Evolutionary conservation across 768 basidiomycete species (phyloP).

Genomic region (Collybia mongolica): DNA sequence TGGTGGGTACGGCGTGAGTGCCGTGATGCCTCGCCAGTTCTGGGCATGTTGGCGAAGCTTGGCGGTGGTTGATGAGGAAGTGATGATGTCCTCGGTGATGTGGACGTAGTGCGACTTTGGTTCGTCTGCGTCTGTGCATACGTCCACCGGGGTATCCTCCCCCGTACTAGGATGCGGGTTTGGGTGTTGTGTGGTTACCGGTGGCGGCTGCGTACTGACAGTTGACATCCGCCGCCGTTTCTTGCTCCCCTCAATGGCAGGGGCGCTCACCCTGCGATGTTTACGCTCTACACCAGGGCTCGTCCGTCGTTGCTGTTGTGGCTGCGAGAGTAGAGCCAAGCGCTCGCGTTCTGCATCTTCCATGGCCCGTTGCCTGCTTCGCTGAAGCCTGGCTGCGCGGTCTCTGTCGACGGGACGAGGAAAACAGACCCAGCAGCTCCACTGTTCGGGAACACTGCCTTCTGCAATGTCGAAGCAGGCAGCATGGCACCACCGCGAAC

Average conservation of each 20-base stretch:
- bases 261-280: slow-evolving; percentile 32
- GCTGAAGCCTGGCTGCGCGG: slow-evolving; percentile 44
- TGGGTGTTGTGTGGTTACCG: slow-evolving; percentile 12
- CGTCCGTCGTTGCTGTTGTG: slow-evolving; percentile 35
- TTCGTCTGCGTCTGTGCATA: slow-evolving; percentile 31
- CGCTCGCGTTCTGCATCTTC: slow-evolving; percentile 19
- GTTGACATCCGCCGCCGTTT: slow-evolving; percentile 22
- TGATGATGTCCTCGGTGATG: slow-evolving; percentile 45
- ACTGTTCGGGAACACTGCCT: slow-evolving; percentile 68
- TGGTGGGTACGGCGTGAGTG: slow-evolving; percentile 26
- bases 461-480: slow-evolving; percentile 69
- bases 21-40: slow-evolving; percentile 69
- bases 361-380: slow-evolving; percentile 20
- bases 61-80: slow-evolving; percentile 40
- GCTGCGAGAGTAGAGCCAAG: slow-evolving; percentile 11
- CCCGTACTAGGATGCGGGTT: slow-evolving; percentile 13
- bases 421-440: slow-evolving; percentile 71
- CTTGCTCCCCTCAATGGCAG: slow-evolving; percentile 36
- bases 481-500: slow-evolving; percentile 76
- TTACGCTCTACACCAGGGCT: slow-evolving; percentile 26
- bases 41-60: slow-evolving; percentile 59
- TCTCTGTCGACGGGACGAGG: slow-evolving; percentile 48
- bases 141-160: slow-evolving; percentile 49
- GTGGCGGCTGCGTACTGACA: slow-evolving; percentile 14
- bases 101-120: slow-evolving; percentile 45